These are phyloP conservation scores for Chalciporus sphaerocephalus DNA, from an alignment of 768 basidiomycete genomes.

Conservation along the genomic window DNA sequence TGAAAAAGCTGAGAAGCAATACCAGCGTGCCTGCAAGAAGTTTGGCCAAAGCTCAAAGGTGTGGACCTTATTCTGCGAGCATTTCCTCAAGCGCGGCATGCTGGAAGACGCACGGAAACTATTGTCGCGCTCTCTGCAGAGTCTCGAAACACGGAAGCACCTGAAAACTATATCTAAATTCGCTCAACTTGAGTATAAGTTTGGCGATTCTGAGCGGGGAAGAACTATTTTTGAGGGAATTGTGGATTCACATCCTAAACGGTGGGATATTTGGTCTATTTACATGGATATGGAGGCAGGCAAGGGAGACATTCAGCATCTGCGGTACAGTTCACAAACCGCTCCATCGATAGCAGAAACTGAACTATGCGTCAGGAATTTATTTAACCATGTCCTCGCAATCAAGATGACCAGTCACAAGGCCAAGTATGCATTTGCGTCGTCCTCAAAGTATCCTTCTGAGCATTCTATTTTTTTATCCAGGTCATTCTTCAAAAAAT, in stretches of 20 bases:
- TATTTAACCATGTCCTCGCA: constrained; percentile 82
- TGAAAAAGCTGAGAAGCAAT: constrained; percentile 90
- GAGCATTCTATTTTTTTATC: constrained; percentile 14
- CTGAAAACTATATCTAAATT: constrained; percentile 94
- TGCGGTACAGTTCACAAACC: constrained; percentile 48
- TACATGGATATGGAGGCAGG: constrained; percentile 96
- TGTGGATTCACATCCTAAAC: constrained; percentile 90
- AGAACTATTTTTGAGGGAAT: constrained; percentile 96
- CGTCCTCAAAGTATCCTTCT: not conserved
- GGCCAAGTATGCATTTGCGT: constrained; percentile 72
- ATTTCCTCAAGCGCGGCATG: constrained; percentile 68
- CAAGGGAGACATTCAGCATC: constrained; percentile 70
- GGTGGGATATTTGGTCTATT: constrained; percentile 92
- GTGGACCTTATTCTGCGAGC: constrained; percentile 87
- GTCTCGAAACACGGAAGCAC: constrained; percentile 91
- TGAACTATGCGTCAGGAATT: constrained; percentile 45
- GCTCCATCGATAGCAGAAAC: not conserved
- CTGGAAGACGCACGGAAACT: constrained; percentile 81
- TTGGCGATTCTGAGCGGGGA: constrained; percentile 91
- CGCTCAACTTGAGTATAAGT: constrained; percentile 91
- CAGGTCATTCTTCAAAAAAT: constrained; percentile 96
- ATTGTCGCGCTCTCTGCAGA: constrained; percentile 82
- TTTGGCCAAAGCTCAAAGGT: constrained; percentile 91
- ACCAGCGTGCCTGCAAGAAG: constrained; percentile 85
- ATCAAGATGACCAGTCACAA: constrained; percentile 92